Conservation (phyloP, 1,139 yeast genomes). For the Kazachstania sp. region DNA sequence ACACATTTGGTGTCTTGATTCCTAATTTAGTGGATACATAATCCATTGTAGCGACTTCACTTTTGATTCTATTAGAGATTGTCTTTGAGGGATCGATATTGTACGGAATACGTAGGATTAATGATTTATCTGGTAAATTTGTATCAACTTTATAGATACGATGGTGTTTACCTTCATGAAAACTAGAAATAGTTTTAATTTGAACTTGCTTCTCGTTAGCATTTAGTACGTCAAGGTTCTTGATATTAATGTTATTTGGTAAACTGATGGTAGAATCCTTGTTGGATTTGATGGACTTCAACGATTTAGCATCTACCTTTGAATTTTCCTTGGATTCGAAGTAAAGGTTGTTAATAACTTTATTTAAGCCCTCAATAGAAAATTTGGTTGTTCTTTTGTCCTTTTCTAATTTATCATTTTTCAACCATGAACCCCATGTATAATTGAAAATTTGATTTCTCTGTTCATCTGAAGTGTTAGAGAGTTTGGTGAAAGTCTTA, state of each 20-base stretch:
- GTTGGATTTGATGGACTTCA: constrained; percentile 35
- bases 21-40: constrained; percentile 46
- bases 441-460: constrained; percentile 74
- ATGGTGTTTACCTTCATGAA: constrained; percentile 93
- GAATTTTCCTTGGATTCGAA: constrained; percentile 24
- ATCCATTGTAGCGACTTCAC: constrained; percentile 92
- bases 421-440: constrained; percentile 93
- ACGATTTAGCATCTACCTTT: constrained; percentile 16
- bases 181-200: constrained; percentile 66
- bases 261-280: constrained; percentile 39
- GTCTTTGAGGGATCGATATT: constrained; percentile 57
- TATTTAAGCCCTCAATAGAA: constrained; percentile 66
- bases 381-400: constrained; percentile 72
- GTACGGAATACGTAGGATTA: constrained; percentile 80
- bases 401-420: constrained; percentile 65
- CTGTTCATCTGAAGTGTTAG: constrained; percentile 58
- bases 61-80: constrained; percentile 58
- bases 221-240: constrained; percentile 37
- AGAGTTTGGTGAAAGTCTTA: constrained; percentile 40
- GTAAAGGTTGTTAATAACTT: constrained; percentile 39
- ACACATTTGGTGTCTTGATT: constrained; percentile 60
- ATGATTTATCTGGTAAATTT: constrained; percentile 50
- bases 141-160: constrained; percentile 68
- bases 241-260: constrained; percentile 39
- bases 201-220: constrained; percentile 37